Evolutionary conservation across 805 yeast genomes (phyloP).

Genomic region (Pichia manshurica): DNA sequence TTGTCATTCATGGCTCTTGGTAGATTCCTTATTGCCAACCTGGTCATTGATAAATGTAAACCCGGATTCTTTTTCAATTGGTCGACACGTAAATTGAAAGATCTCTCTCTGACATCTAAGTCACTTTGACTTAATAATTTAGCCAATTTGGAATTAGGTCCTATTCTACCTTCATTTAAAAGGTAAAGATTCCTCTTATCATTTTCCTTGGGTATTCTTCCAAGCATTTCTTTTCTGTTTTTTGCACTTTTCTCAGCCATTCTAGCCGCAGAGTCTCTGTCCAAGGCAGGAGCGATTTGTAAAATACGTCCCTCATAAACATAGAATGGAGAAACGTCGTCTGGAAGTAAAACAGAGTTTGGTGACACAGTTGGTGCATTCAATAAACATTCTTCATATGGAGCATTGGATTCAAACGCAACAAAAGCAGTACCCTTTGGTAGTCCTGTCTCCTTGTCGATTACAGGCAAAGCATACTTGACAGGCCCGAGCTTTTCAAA

Average conservation of each 20-base stretch:
- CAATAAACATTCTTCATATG: constrained; percentile 61
- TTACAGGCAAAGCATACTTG: constrained; percentile 88
- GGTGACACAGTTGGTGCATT: constrained; percentile 69
- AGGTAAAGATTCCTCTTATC: constrained; percentile 83
- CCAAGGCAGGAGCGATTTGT: constrained; percentile 79
- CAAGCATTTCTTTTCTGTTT: constrained; percentile 68
- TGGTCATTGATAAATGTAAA: constrained; percentile 85
- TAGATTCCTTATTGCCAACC: constrained; percentile 89
- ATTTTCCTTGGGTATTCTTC: constrained; percentile 71
- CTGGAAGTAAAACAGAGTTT: constrained; percentile 72
- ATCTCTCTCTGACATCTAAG: constrained; percentile 80
- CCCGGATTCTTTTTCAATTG: constrained; percentile 89
- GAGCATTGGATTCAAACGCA: constrained; percentile 61
- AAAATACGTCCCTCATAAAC: constrained; percentile 91
- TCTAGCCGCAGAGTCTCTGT: constrained; percentile 71
- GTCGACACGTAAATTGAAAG: constrained; percentile 77
- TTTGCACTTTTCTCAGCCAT: constrained; percentile 69
- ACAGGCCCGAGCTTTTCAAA: constrained; percentile 81
- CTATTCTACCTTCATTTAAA: constrained; percentile 90
- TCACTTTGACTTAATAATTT: constrained; percentile 62
- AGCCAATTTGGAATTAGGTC: constrained; percentile 75
- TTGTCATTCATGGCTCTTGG: constrained; percentile 90
- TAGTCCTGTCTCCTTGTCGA: constrained; percentile 76
- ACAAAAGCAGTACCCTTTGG: constrained; percentile 96
- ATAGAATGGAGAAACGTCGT: constrained; percentile 83